These are phyloP conservation scores for Brachypodium distachyon DNA, from an alignment of 202 grass and related monocot species.

Conservation along the genomic window DNA sequence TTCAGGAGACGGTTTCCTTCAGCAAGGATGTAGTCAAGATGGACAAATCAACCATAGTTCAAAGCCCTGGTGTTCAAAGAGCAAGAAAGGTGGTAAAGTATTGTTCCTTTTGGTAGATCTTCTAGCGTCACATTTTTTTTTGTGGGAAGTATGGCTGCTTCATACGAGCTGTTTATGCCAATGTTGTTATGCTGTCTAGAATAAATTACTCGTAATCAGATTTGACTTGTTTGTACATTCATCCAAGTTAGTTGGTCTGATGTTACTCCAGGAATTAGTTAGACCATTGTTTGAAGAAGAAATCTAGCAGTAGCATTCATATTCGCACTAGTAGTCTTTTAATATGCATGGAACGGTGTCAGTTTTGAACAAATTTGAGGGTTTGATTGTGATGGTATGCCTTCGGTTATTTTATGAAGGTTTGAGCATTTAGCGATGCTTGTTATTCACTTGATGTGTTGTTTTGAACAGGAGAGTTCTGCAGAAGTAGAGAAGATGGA, in stretches of 20 bases:
- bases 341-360: neutral
- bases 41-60: neutral
- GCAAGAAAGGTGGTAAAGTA: conserved; percentile 21
- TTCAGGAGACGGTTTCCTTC: neutral
- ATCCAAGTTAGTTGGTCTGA: neutral
- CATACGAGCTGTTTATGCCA: neutral
- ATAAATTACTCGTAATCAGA: neutral
- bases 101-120: neutral
- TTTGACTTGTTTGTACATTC: neutral
- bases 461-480: conserved; percentile 1
- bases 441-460: neutral
- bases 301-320: neutral
- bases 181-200: neutral
- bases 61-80: conserved; percentile 12
- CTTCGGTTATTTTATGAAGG: neutral
- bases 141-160: neutral
- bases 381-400: neutral
- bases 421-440: neutral
- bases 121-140: neutral
- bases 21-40: neutral
- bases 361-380: neutral
- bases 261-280: neutral
- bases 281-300: neutral
- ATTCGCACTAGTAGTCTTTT: neutral
- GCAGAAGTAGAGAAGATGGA: neutral